Evolutionary conservation across 345 rosid genomes (phyloP), one percentile per base, ranked within the genome.

Genomic region (Xanthoceras sorbifolium): DNA sequence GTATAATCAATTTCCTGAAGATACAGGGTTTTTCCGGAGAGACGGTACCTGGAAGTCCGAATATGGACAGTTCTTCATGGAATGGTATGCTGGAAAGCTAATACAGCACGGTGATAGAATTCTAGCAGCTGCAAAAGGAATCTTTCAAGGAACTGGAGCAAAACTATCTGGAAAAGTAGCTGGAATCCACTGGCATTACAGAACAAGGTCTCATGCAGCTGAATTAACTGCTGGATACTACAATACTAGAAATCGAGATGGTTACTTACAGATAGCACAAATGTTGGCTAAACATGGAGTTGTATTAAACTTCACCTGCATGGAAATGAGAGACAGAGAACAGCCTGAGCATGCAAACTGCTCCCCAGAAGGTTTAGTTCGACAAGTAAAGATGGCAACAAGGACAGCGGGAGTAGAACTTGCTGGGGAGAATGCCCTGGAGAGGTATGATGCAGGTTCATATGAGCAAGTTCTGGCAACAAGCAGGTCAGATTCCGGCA

Each of bases 151-250:
- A 81, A 86, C 83, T 5, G 90, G 91, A 73, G 88, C 85, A 59
- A 88, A 84, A 83, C 81, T 96, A 40, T 96, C 98, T 0, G 98
- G 93, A 34, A 93, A 93, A 79, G 86, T 96, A 71, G 99, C 97
- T 1, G 94, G 99, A n/a, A 93, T 96, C 75, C 99, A 93, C 83
- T 96, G 98, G 99, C 98, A 93, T 70, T 89, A 96, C 87, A 81
- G 82, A 89, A 89, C 98, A 28, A 93, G 98, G 82, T 93, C 99
- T 36, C 99, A 93, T 64, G 94, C 98, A 12, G 94, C 99, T 46
- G 99, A 96, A 86, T 92, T 91, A 38, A 92, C 98, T 26, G 94
- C 98, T 22, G 97, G 98, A 61, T 96, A 92, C 81, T 86, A 90
- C 59, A 93, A 96, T 76, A 96, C 98, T 6, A 87, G 97, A 76